Evolutionary conservation across 2,329 filamentous ascomycete genomes (phyloP).

Genomic region (Rhynchosporium agropyri): DNA sequence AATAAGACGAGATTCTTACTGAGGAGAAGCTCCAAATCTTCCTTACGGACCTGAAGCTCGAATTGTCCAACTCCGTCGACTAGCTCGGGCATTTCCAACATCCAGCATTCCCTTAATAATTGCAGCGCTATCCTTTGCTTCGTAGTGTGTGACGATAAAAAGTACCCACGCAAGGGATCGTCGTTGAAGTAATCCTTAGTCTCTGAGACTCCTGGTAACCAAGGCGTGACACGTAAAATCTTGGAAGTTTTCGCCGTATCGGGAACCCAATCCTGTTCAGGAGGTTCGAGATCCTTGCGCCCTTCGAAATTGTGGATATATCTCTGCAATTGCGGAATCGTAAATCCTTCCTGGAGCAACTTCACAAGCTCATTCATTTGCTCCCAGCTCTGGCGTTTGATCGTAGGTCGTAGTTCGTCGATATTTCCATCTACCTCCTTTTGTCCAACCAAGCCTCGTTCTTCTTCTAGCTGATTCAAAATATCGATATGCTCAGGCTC

Average conservation of each 20-base stretch:
- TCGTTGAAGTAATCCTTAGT: constrained; percentile 33
- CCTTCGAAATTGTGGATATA: constrained; percentile 34
- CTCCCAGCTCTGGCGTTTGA: constrained; percentile 32
- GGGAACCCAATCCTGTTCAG: constrained; percentile 11
- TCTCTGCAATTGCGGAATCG: constrained; percentile 36
- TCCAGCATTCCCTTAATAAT: constrained; percentile 41
- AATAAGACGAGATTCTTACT: constrained; percentile 32
- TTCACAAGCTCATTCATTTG: constrained; percentile 38
- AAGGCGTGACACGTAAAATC: constrained; percentile 34
- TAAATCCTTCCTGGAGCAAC: constrained; percentile 38
- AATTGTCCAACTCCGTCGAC: constrained; percentile 39
- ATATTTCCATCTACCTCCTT: constrained; percentile 41
- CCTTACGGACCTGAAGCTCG: constrained; percentile 35
- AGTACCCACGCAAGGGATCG: constrained; percentile 36
- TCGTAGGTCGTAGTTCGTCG: constrained; percentile 35
- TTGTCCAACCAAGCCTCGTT: constrained; percentile 36
- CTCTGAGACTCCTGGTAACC: constrained; percentile 38
- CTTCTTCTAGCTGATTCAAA: constrained; percentile 35
- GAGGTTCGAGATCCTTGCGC: constrained; percentile 9
- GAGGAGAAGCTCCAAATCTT: constrained; percentile 38
- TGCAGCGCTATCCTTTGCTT: constrained; percentile 38
- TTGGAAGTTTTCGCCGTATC: constrained; percentile 2
- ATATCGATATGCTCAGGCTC: constrained; percentile 39
- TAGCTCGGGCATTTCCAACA: constrained; percentile 38
- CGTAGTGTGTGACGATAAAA: constrained; percentile 34